phyloP scores from a whole-genome alignment of 1,284 basidiomycete species.

The Ceratobasidium sp. region DNA sequence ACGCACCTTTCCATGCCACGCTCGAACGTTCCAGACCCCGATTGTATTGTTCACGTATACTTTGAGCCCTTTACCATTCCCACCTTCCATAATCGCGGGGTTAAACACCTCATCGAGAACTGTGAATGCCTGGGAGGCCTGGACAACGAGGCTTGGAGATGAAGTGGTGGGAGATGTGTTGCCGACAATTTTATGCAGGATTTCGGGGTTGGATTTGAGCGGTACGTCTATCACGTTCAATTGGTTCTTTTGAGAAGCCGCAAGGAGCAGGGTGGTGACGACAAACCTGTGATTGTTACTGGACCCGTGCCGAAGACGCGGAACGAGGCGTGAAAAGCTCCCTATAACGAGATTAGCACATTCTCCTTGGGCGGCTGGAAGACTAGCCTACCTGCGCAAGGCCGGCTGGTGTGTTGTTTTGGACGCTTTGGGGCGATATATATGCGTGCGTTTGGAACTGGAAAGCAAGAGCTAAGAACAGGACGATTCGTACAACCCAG shows the following conservation, averaged over 20 bases:
- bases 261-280: background rate
- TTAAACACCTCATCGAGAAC: conserved; percentile 43
- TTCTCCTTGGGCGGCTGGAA: background rate
- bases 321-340: conserved; percentile 44
- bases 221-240: conserved; percentile 31
- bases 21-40: conserved; percentile 44
- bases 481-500: background rate
- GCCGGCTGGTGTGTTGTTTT: background rate
- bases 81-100: conserved; percentile 22
- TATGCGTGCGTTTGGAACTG: conserved; percentile 45
- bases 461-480: no score
- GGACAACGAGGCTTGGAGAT: conserved; percentile 40
- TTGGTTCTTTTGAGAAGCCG: background rate
- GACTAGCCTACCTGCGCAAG: conserved; percentile 37
- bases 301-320: conserved; percentile 44
- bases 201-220: conserved; percentile 38
- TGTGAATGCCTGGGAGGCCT: conserved; percentile 41
- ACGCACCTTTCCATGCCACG: conserved; percentile 40
- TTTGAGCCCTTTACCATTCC: conserved; percentile 42
- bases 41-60: conserved; percentile 41
- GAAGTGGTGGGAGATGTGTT: background rate
- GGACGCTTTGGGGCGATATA: conserved; percentile 29
- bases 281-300: conserved; percentile 42
- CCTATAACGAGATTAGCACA: conserved; percentile 15
- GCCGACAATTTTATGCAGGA: conserved; percentile 43